Conservation (phyloP, 352 stramenopile species). For the Elongisporangium prolatum region DNA sequence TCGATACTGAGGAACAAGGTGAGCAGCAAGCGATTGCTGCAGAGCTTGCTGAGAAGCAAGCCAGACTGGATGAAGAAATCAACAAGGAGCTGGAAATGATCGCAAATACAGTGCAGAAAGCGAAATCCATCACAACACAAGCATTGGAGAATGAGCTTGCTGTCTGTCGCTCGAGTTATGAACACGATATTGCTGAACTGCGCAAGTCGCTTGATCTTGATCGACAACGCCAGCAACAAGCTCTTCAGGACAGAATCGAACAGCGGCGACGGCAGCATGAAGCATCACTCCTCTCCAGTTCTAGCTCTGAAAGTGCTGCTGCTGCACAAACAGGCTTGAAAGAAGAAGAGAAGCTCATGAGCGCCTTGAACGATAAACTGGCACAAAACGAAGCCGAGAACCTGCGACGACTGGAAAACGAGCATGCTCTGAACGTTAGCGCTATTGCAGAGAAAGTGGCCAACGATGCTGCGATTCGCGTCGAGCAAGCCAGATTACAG, state of each 20-base stretch:
- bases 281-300: not conserved
- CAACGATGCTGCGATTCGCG: not conserved
- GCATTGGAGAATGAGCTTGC: constrained; percentile 17
- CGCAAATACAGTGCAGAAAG: constrained; percentile 10
- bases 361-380: constrained; percentile 1
- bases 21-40: constrained; percentile 13
- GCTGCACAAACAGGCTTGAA: constrained; percentile 2
- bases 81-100: constrained; percentile 8
- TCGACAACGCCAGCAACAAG: constrained; percentile 21
- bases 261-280: constrained; percentile 12
- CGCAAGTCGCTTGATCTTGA: constrained; percentile 17
- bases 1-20: constrained; percentile 17
- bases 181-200: constrained; percentile 12
- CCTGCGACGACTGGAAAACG: constrained; percentile 4
- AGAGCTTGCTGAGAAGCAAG: constrained; percentile 7
- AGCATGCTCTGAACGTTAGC: not conserved
- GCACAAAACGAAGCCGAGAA: constrained; percentile 15
- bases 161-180: constrained; percentile 12
- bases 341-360: constrained; percentile 2
- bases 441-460: not conserved
- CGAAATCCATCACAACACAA: constrained; percentile 7
- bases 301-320: not conserved
- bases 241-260: constrained; percentile 19
- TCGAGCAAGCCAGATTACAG: not conserved
- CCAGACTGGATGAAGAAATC: constrained; percentile 11